phyloP scores from a whole-genome alignment of 2,329 filamentous ascomycete species.

The Didymella glomerata region DNA sequence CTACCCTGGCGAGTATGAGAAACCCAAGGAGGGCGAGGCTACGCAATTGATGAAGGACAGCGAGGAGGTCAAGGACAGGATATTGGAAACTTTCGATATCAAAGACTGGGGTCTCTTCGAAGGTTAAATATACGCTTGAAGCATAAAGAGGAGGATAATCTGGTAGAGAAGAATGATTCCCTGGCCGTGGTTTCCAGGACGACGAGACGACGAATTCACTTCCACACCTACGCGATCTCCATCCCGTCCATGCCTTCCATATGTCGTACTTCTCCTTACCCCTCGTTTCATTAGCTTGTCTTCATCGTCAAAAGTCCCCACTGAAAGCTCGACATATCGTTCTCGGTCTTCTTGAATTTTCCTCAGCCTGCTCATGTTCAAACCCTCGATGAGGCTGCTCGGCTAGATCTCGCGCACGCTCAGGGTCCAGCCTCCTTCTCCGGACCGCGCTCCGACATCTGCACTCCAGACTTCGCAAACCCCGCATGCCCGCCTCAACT shows the following conservation, averaged over 20 bases:
- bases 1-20: slow-evolving; percentile 75
- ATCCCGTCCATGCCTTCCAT: neutral
- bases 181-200: neutral
- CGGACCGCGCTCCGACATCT: slow-evolving; percentile 16
- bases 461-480: slow-evolving; percentile 14
- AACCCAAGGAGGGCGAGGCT: slow-evolving; percentile 67
- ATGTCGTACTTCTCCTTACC: neutral
- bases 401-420: neutral
- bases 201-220: neutral
- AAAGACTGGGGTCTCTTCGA: slow-evolving; percentile 81
- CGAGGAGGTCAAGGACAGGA: slow-evolving; percentile 71
- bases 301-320: neutral
- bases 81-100: slow-evolving; percentile 78
- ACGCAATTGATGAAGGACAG: slow-evolving; percentile 68
- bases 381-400: neutral
- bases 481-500: slow-evolving; percentile 15
- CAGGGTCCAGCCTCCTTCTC: slow-evolving; percentile 8
- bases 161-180: neutral
- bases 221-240: neutral
- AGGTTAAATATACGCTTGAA: slow-evolving; percentile 19
- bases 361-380: neutral
- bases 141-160: neutral
- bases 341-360: neutral
- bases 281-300: neutral
- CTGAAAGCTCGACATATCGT: neutral